Evolutionary conservation across 78 protist species (phyloP).

Genomic region (Corallochytrium limacisporum): DNA sequence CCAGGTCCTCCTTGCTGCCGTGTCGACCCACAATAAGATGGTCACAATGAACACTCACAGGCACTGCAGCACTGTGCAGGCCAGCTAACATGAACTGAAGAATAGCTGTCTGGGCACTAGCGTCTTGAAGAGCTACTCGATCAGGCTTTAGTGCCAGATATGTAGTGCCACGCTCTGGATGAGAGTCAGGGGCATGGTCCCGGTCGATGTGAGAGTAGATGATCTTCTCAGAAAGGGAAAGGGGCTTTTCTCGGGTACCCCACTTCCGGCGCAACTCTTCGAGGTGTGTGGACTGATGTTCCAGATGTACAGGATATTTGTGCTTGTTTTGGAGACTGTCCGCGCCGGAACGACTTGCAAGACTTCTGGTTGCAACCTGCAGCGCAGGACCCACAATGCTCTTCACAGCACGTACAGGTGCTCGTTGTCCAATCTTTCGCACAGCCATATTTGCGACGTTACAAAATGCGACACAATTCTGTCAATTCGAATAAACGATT

Average conservation of each 20-base stretch:
- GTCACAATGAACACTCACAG: slow-evolving; percentile 82
- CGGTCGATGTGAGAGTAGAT: slow-evolving; percentile 67
- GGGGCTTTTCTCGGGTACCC: neutral
- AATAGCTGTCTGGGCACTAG: slow-evolving; percentile 66
- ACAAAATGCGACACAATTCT: no score
- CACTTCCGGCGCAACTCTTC: no score
- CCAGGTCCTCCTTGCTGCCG: slow-evolving; percentile 48
- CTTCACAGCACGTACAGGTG: no score
- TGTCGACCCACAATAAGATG: slow-evolving; percentile 66
- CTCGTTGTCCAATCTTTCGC: no score
- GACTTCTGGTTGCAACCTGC: no score
- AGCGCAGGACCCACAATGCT: no score
- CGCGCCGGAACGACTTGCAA: no score
- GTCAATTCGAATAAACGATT: no score
- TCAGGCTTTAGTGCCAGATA: slow-evolving; percentile 69
- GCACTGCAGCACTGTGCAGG: slow-evolving; percentile 59
- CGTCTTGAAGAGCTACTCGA: slow-evolving; percentile 79
- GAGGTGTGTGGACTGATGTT: no score
- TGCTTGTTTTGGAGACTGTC: no score
- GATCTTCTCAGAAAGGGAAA: slow-evolving; percentile 76
- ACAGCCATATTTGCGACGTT: no score
- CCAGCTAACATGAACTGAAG: slow-evolving; percentile 84
- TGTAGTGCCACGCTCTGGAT: slow-evolving; percentile 58
- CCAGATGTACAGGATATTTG: no score
- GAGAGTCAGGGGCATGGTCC: neutral